phyloP scores from a whole-genome alignment of 2,329 filamentous ascomycete genomes.

The Aureobasidium sp. region DNA sequence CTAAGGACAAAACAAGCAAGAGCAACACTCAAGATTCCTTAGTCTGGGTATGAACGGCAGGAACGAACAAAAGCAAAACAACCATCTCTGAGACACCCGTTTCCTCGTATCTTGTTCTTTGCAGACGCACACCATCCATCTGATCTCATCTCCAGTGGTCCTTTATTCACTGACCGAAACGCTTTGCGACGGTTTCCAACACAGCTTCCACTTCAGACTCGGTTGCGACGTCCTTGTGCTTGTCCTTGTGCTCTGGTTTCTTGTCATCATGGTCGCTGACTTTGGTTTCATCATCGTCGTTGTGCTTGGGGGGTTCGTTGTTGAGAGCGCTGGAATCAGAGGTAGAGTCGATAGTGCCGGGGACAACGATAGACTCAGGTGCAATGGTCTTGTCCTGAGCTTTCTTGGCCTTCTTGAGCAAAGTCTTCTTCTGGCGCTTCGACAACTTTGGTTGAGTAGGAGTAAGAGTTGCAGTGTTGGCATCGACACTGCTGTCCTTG shows the following conservation, averaged over 20 bases:
- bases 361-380: not conserved
- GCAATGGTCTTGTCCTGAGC: not conserved
- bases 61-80: no score
- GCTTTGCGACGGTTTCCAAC: not conserved
- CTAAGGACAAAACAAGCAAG: no score
- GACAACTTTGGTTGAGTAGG: not conserved
- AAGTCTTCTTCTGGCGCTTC: constrained; percentile 8
- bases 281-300: not conserved
- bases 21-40: no score
- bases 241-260: not conserved
- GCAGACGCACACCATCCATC: no score
- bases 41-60: no score
- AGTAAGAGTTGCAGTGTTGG: not conserved
- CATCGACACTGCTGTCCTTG: not conserved
- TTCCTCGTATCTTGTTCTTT: no score
- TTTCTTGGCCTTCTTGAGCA: constrained; percentile 9
- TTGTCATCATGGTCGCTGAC: not conserved
- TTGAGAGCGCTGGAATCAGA: not conserved
- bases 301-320: no score
- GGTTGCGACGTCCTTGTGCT: not conserved
- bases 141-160: no score
- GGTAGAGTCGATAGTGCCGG: not conserved
- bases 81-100: no score
- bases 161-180: not conserved
- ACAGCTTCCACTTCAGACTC: not conserved